phyloP scores from a whole-genome alignment of 768 basidiomycete genomes.

The Daedalea quercina region DNA sequence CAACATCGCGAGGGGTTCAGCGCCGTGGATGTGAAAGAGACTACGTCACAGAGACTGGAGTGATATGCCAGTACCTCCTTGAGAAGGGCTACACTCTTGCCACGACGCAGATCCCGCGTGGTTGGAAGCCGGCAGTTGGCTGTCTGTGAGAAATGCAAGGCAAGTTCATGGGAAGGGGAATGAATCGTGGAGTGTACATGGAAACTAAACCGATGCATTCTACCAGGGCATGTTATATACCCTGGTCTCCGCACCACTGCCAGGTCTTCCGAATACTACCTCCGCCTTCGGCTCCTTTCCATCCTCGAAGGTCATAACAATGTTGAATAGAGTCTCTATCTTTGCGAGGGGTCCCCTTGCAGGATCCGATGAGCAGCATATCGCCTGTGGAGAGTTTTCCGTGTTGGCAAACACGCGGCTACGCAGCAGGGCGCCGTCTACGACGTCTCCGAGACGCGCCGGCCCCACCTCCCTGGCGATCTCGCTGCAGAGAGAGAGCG shows the following conservation, averaged over 20 bases:
- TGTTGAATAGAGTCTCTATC: conserved; percentile 29
- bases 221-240: conserved; percentile 16
- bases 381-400: conserved; percentile 24
- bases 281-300: conserved; percentile 22
- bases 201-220: background rate
- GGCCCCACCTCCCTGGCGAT: conserved; percentile 10
- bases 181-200: background rate
- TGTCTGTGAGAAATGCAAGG: too few species aligned
- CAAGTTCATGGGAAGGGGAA: too few species aligned
- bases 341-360: conserved; percentile 11
- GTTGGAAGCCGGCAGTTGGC: too few species aligned
- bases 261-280: conserved; percentile 26
- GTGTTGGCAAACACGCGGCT: conserved; percentile 26
- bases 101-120: too few species aligned
- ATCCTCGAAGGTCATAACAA: conserved; percentile 26
- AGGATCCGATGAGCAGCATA: conserved; percentile 23
- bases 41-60: too few species aligned
- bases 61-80: too few species aligned
- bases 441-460: conserved; percentile 7
- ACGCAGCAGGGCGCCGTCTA: conserved; percentile 19
- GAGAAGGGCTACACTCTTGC: too few species aligned
- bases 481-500: conserved; percentile 18
- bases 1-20: too few species aligned
- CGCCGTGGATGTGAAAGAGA: too few species aligned
- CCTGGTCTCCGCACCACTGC: conserved; percentile 12